These are phyloP conservation scores for Cystofilobasidium bisporidii DNA, from an alignment of 768 basidiomycete genomes.

Conservation along the genomic window DNA sequence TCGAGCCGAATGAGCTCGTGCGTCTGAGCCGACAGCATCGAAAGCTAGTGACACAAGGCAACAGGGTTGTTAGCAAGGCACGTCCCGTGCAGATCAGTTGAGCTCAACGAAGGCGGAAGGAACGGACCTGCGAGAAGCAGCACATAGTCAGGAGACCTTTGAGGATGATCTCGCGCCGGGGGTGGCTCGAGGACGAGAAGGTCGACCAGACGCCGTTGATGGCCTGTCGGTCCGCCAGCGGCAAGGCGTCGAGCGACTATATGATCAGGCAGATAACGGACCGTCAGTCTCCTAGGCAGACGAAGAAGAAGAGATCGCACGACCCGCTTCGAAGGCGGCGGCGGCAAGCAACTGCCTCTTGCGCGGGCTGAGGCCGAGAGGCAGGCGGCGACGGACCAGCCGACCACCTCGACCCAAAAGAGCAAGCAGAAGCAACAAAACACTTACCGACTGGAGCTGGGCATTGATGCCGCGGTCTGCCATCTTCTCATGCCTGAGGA, in stretches of 20 bases:
- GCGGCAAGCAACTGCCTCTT: too few species aligned
- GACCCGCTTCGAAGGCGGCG: too few species aligned
- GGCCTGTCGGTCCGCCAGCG: conserved; percentile 71
- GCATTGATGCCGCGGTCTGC: conserved; percentile 89
- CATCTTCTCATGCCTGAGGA: conserved; percentile 70
- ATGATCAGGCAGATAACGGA: neutral
- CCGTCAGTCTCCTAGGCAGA: too few species aligned
- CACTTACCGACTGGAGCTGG: conserved; percentile 74
- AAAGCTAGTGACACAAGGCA: conserved; percentile 80
- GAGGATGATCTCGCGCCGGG: conserved; percentile 82
- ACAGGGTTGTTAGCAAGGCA: too few species aligned
- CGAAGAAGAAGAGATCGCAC: neutral
- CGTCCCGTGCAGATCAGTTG: too few species aligned
- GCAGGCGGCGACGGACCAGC: too few species aligned
- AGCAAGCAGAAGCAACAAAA: too few species aligned
- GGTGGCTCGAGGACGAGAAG: conserved; percentile 88
- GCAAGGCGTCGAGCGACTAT: conserved; percentile 81
- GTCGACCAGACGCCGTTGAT: conserved; percentile 92
- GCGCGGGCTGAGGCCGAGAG: too few species aligned
- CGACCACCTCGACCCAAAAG: too few species aligned
- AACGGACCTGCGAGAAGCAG: conserved; percentile 54
- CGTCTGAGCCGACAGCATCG: conserved; percentile 86
- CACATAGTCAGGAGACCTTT: conserved; percentile 98
- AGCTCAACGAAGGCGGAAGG: neutral
- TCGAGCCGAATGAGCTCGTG: conserved; percentile 88